These are phyloP conservation scores for Podospora appendiculata DNA, from an alignment of 495 filamentous ascomycete genomes.

Conservation along the genomic window DNA sequence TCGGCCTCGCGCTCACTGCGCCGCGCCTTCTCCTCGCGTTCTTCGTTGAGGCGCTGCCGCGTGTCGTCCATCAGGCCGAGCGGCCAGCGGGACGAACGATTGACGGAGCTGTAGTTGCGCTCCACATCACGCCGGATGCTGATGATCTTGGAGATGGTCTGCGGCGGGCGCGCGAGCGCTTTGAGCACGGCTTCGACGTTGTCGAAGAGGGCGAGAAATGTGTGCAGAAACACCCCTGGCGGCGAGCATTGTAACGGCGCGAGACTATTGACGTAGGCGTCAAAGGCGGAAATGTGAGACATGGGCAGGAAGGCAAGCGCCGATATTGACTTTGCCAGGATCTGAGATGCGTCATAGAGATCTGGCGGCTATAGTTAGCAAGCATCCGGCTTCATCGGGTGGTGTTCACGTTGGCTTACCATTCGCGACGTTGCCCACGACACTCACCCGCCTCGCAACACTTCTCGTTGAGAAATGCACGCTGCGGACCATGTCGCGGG, in stretches of 20 bases:
- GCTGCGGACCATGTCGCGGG: conserved; percentile 76
- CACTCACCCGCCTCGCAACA: conserved; percentile 63
- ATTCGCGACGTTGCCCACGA: conserved; percentile 43
- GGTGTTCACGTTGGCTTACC: conserved; percentile 32
- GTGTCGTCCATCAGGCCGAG: conserved; percentile 84
- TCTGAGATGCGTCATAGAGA: conserved; percentile 56
- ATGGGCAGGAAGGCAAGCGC: conserved; percentile 60
- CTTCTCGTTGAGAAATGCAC: conserved; percentile 75
- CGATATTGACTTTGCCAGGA: conserved; percentile 50
- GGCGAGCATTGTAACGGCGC: conserved; percentile 67
- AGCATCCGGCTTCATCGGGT: too few species aligned
- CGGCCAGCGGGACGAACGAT: conserved; percentile 68
- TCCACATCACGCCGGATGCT: conserved; percentile 60
- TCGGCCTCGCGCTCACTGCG: conserved; percentile 57
- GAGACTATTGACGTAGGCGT: conserved; percentile 60
- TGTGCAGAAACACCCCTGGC: conserved; percentile 61
- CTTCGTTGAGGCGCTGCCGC: conserved; percentile 68
- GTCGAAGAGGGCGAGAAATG: conserved; percentile 65
- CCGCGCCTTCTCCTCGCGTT: conserved; percentile 66
- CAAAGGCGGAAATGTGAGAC: conserved; percentile 61
- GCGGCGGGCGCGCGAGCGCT: conserved; percentile 73
- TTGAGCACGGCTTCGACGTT: conserved; percentile 73
- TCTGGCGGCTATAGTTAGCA: conserved; percentile 35
- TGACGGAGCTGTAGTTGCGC: conserved; percentile 64
- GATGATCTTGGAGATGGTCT: conserved; percentile 64